These are phyloP conservation scores for Phialophora macrospora DNA, from an alignment of 2,329 filamentous ascomycete genomes.

Conservation along the genomic window DNA sequence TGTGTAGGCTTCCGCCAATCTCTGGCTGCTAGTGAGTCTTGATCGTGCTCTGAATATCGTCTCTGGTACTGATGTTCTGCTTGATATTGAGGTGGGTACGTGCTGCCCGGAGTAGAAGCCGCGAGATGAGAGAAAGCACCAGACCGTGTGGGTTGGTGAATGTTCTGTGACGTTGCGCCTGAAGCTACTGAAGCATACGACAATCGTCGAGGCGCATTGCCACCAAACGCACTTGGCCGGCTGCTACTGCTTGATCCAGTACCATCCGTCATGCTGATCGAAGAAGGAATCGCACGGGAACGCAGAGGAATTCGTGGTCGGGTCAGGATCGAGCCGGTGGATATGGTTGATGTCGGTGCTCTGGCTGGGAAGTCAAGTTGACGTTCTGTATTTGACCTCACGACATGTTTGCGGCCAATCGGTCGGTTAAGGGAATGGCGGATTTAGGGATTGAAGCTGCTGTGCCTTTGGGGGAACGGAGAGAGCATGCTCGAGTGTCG, in stretches of 20 bases:
- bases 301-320: neutral
- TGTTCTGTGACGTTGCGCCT: constrained; percentile 51
- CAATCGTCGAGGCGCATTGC: constrained; percentile 52
- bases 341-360: constrained; percentile 10
- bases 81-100: constrained; percentile 46
- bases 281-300: neutral
- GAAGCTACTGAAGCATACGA: constrained; percentile 68
- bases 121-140: constrained; percentile 44
- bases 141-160: constrained; percentile 49
- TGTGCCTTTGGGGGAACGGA: neutral
- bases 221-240: constrained; percentile 25
- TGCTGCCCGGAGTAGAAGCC: constrained; percentile 43
- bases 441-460: constrained; percentile 2
- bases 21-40: constrained; percentile 53
- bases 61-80: constrained; percentile 44
- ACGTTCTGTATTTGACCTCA: constrained; percentile 4
- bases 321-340: constrained; percentile 25
- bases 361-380: constrained; percentile 1
- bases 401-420: constrained; percentile 8
- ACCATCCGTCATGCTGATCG: constrained; percentile 30
- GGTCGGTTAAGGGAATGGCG: neutral
- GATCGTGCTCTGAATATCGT: constrained; percentile 51
- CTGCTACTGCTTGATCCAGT: constrained; percentile 25
- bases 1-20: constrained; percentile 51
- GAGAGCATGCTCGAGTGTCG: constrained; percentile 16